These are phyloP conservation scores for Collybiopsis confluens DNA, from an alignment of 768 basidiomycete genomes.

Conservation along the genomic window DNA sequence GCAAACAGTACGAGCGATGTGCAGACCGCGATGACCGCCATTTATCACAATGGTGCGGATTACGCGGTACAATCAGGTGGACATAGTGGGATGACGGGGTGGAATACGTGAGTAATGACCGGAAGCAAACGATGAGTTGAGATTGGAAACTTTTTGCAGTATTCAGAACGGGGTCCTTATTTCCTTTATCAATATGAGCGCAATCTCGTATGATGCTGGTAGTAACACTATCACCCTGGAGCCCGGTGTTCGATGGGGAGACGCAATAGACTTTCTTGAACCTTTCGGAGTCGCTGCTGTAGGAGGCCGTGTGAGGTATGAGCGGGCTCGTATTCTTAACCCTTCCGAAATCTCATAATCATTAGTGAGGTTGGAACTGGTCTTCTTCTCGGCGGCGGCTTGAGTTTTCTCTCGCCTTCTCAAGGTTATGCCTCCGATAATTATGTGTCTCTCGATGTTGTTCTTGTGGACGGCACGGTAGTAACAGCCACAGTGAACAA, in stretches of 20 bases:
- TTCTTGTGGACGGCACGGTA: slow-evolving; percentile 33
- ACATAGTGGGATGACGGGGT: slow-evolving; percentile 38
- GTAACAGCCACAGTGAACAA: slow-evolving; percentile 39
- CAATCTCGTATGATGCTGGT: slow-evolving; percentile 29
- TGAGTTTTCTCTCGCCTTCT: slow-evolving; percentile 34
- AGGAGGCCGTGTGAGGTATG: not conserved
- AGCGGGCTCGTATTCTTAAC: not conserved
- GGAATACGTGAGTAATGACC: slow-evolving; percentile 44
- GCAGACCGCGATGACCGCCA: slow-evolving; percentile 32
- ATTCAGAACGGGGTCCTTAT: slow-evolving; percentile 36
- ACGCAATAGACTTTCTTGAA: slow-evolving; percentile 31
- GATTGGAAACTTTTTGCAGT: slow-evolving; percentile 15
- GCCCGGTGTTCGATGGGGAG: slow-evolving; percentile 38
- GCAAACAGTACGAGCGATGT: slow-evolving; percentile 28
- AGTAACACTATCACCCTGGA: slow-evolving; percentile 34
- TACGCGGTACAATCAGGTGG: slow-evolving; percentile 42
- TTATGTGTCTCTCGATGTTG: slow-evolving; percentile 35
- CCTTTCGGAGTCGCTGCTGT: slow-evolving; percentile 31
- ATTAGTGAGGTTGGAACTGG: slow-evolving; percentile 37
- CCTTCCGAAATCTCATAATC: not conserved
- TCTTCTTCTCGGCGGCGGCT: slow-evolving; percentile 38
- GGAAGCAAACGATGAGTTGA: too few relatives aligned
- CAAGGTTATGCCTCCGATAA: slow-evolving; percentile 36
- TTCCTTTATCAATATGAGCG: slow-evolving; percentile 33
- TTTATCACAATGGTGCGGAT: slow-evolving; percentile 27